Conservation (phyloP, 2,329 filamentous ascomycete genomes). For the Monosporascus sp. region DNA sequence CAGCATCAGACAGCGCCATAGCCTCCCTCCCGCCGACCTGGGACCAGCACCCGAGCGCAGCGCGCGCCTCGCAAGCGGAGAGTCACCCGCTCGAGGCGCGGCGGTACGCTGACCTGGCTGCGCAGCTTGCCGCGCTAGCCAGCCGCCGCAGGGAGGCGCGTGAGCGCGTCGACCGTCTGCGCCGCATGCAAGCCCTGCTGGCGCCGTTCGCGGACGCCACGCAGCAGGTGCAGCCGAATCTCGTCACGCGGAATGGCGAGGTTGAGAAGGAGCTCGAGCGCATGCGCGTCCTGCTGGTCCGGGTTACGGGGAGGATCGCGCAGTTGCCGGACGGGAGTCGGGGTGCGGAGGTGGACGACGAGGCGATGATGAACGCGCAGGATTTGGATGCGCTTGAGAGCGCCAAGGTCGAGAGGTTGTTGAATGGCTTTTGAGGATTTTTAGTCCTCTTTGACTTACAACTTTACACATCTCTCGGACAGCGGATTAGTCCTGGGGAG, state of each 20-base stretch:
- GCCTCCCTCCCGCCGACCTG: constrained; percentile 42
- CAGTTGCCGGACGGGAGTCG: constrained; percentile 24
- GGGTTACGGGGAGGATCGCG: constrained; percentile 51
- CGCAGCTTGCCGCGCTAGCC: constrained; percentile 45
- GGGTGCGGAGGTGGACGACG: constrained; percentile 13
- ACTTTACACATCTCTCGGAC: too few relatives aligned
- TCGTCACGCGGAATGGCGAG: constrained; percentile 60
- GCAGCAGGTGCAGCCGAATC: constrained; percentile 54
- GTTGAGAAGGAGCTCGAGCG: constrained; percentile 62
- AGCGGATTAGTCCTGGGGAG: neutral
- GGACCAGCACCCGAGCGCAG: constrained; percentile 28
- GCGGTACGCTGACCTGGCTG: constrained; percentile 46
- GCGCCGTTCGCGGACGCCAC: constrained; percentile 37
- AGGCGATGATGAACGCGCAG: constrained; percentile 22
- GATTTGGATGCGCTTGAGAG: constrained; percentile 35
- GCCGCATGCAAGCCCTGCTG: constrained; percentile 44
- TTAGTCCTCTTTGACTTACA: neutral
- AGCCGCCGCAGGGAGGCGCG: constrained; percentile 33
- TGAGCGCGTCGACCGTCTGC: constrained; percentile 41
- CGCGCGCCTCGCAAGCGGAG: constrained; percentile 21
- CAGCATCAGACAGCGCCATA: constrained; percentile 39
- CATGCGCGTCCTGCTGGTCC: constrained; percentile 58
- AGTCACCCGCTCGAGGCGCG: constrained; percentile 41
- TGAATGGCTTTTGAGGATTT: constrained; percentile 27
- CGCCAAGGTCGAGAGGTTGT: constrained; percentile 36